Evolutionary conservation across 2,329 filamentous ascomycete genomes (phyloP).

Genomic region (Colletotrichum orbiculare): DNA sequence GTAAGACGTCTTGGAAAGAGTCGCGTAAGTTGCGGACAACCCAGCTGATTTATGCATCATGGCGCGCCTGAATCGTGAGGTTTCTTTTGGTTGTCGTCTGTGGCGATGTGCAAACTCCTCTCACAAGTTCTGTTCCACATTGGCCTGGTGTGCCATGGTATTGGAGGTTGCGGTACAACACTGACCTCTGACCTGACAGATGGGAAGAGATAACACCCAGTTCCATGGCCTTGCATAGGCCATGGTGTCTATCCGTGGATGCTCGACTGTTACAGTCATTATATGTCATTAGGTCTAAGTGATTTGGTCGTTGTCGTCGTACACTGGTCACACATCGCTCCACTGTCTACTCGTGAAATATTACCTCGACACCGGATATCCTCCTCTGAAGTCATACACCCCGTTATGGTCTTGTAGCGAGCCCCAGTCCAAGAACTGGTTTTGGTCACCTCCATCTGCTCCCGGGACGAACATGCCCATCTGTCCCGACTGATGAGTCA

Average conservation of each 20-base stretch:
- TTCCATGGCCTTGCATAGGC: too few relatives aligned
- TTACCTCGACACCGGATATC: slow-evolving; percentile 24
- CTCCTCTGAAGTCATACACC: slow-evolving; percentile 29
- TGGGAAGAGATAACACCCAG: too few relatives aligned
- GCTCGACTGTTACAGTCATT: not conserved
- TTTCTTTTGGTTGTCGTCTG: too few relatives aligned
- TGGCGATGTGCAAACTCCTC: too few relatives aligned
- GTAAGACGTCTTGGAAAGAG: not conserved
- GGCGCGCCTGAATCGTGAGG: not conserved
- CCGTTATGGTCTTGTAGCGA: slow-evolving; percentile 24
- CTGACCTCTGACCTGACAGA: too few relatives aligned
- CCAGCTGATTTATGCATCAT: not conserved
- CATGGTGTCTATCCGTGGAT: not conserved
- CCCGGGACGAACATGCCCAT: slow-evolving; percentile 17
- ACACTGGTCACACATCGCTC: slow-evolving; percentile 1
- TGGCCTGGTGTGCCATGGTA: too few relatives aligned
- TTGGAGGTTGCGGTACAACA: too few relatives aligned
- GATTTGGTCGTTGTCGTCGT: not conserved
- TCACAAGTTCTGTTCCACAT: too few relatives aligned
- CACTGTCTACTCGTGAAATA: not conserved
- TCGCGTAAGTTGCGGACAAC: not conserved
- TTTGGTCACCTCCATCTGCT: slow-evolving; percentile 1
- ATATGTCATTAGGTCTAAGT: not conserved
- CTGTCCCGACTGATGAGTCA: slow-evolving; percentile 5
- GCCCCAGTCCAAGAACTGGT: slow-evolving; percentile 19